Evolutionary conservation across 768 basidiomycete genomes (phyloP).

Genomic region (Cystofilobasidium bisporidii): DNA sequence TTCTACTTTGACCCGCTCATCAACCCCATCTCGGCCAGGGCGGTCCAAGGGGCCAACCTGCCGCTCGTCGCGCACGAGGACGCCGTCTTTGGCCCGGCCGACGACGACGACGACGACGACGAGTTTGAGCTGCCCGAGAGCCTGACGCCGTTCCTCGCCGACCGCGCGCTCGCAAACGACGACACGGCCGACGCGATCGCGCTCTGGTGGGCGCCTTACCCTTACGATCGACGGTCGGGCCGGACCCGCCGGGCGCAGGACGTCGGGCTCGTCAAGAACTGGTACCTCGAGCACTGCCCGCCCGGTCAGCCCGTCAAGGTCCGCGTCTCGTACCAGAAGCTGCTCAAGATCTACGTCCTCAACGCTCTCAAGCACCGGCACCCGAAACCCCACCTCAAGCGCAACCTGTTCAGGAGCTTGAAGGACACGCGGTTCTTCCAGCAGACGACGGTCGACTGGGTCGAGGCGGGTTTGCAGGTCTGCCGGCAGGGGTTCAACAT

Average conservation of each 20-base stretch:
- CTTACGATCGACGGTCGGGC: conserved; percentile 84
- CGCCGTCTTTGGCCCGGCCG: conserved; percentile 72
- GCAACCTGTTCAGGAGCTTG: conserved; percentile 71
- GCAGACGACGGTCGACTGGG: conserved; percentile 95
- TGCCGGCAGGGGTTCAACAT: conserved; percentile 99
- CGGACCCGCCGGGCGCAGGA: conserved; percentile 91
- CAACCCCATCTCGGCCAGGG: conserved; percentile 90
- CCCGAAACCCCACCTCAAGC: conserved; percentile 97
- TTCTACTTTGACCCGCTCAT: conserved; percentile 99
- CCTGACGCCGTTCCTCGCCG: conserved; percentile 67
- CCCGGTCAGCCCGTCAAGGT: conserved; percentile 94
- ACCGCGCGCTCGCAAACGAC: conserved; percentile 57
- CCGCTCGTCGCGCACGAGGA: conserved; percentile 83
- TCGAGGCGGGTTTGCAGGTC: conserved; percentile 95
- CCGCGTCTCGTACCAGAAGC: conserved; percentile 96
- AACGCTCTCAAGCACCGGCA: conserved; percentile 81
- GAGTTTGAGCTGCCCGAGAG: conserved; percentile 74
- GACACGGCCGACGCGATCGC: conserved; percentile 93
- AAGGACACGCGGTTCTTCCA: conserved; percentile 99
- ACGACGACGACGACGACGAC: conserved; percentile 58
- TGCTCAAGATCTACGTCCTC: conserved; percentile 83
- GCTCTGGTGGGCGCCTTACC: conserved; percentile 96
- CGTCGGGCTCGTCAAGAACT: conserved; percentile 89
- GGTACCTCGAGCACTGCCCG: conserved; percentile 98
- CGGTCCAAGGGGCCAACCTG: conserved; percentile 63